These are phyloP conservation scores for Auricularia sp. DNA, from an alignment of 768 basidiomycete species.

Conservation along the genomic window DNA sequence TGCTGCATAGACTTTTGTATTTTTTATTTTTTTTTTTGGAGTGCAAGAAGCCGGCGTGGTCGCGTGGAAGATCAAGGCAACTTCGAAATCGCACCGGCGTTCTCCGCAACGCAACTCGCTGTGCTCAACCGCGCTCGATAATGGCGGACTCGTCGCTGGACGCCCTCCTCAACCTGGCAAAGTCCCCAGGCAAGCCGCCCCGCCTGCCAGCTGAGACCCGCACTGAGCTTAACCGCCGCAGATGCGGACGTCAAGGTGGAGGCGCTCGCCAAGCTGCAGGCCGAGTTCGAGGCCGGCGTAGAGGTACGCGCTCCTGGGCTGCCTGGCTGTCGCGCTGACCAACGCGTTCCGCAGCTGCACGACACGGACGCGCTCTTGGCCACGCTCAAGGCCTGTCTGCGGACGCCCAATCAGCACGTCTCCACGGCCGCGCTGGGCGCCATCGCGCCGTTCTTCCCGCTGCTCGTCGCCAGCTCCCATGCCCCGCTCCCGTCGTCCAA, in stretches of 20 bases:
- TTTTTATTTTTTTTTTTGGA: too few species aligned
- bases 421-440: constrained; percentile 65
- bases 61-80: not conserved
- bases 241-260: constrained; percentile 77
- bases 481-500: constrained; percentile 40
- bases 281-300: constrained; percentile 56
- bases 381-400: constrained; percentile 62
- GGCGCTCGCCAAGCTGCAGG: constrained; percentile 67
- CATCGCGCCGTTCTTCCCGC: constrained; percentile 54
- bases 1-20: too few species aligned
- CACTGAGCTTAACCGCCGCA: constrained; percentile 20
- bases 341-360: constrained; percentile 39
- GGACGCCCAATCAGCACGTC: constrained; percentile 74
- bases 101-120: not conserved
- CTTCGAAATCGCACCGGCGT: constrained; percentile 1
- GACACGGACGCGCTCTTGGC: constrained; percentile 64
- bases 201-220: constrained; percentile 4
- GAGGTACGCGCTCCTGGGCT: constrained; percentile 37
- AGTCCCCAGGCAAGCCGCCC: constrained; percentile 43
- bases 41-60: not conserved
- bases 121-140: not conserved
- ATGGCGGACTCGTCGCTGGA: constrained; percentile 3
- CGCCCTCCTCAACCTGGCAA: constrained; percentile 52
- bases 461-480: constrained; percentile 39
- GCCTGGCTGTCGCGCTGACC: not conserved